Percentiles rank a stretch among this genome's conserved stretches.
These are phyloP conservation scores for Blastobotrys terrestris DNA, from an alignment of 805 yeast species.

Conservation along the genomic window DNA sequence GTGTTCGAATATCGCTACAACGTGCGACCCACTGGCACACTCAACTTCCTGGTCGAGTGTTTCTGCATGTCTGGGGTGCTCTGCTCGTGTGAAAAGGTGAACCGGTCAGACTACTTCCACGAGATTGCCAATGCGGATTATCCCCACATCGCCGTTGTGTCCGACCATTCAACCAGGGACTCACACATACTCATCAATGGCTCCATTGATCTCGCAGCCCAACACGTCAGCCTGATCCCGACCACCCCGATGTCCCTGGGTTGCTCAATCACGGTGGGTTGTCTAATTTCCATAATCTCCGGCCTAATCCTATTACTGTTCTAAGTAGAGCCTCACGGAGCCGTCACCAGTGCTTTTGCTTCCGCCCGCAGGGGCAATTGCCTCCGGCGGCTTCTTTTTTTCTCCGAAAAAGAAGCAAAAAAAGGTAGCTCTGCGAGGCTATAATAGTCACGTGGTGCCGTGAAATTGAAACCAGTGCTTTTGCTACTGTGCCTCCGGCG, in stretches of 20 bases:
- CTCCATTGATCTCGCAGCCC: neutral
- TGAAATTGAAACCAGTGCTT: too few relatives aligned
- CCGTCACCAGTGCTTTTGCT: too few relatives aligned
- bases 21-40: neutral
- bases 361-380: too few relatives aligned
- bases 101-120: conserved; percentile 2
- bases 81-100: neutral
- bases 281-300: neutral
- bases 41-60: conserved; percentile 1
- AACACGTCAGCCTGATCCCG: neutral
- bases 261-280: neutral
- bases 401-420: too few relatives aligned
- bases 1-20: neutral
- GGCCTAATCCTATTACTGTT: neutral
- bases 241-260: neutral
- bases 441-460: too few relatives aligned
- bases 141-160: neutral
- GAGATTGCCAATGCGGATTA: conserved; percentile 3
- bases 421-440: too few relatives aligned
- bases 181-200: neutral
- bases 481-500: too few relatives aligned
- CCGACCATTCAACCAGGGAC: neutral
- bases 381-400: too few relatives aligned
- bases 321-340: too few relatives aligned
- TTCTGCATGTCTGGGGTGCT: neutral